A percentile compares a stretch with the other conserved stretches of the same genome.
phyloP scores from a whole-genome alignment of 106 monocot species.

The Apostasia ramifera region DNA sequence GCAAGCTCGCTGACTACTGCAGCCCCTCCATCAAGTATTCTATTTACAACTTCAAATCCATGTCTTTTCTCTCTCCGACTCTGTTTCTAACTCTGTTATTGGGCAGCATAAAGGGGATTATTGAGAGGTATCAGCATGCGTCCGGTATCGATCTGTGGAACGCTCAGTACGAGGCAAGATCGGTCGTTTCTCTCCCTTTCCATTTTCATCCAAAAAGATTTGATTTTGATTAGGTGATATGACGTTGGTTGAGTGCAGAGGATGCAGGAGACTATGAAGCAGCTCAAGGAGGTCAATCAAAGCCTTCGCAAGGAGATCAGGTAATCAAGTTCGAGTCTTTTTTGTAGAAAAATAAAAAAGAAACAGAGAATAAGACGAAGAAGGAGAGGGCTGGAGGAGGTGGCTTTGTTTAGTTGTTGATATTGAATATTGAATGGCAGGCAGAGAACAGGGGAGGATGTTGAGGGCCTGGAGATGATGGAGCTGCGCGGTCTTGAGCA shows the following conservation, averaged over 20 bases:
- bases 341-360: neutral
- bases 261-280: conserved; percentile 71
- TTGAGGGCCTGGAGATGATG: conserved; percentile 23
- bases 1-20: conserved; percentile 76
- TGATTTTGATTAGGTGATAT: neutral
- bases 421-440: conserved; percentile 1
- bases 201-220: neutral
- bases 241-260: conserved; percentile 25
- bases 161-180: conserved; percentile 58
- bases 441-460: conserved; percentile 24
- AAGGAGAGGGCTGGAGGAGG: neutral
- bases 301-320: conserved; percentile 78
- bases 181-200: neutral
- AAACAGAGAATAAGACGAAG: neutral
- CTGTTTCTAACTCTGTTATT: neutral
- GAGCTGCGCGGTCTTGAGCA: conserved; percentile 36
- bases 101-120: conserved; percentile 49
- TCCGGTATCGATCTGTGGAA: conserved; percentile 67
- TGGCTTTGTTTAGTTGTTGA: neutral
- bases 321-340: conserved; percentile 6
- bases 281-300: conserved; percentile 71
- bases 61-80: neutral
- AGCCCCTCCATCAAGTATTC: conserved; percentile 44
- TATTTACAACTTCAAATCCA: neutral
- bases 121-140: conserved; percentile 61